Percentiles rank a stretch among this genome's conserved stretches.
Conservation (phyloP, 345 rosid genomes). For the Populus pruinosa region DNA sequence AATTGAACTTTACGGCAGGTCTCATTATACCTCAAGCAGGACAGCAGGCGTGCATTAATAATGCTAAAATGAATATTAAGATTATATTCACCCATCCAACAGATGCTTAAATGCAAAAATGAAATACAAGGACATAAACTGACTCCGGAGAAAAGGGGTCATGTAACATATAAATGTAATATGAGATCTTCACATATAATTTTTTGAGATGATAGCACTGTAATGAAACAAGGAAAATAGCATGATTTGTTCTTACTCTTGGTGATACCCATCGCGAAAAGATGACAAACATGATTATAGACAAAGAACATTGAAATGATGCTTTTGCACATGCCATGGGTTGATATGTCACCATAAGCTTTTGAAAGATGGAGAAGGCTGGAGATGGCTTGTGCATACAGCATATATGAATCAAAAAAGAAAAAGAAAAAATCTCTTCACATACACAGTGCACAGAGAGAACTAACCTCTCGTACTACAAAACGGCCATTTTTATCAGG, state of each 20-base stretch:
- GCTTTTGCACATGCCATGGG: not conserved
- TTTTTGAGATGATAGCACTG: not conserved
- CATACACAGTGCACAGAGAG: not conserved
- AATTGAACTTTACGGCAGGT: not conserved
- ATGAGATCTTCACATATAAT: no score
- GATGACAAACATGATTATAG: not conserved
- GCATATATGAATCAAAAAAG: not conserved
- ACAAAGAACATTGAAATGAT: not conserved
- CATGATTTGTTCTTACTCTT: not conserved
- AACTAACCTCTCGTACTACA: constrained; percentile 62
- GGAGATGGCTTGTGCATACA: not conserved
- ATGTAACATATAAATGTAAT: no score
- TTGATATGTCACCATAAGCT: not conserved
- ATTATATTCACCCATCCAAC: not conserved
- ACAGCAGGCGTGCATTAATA: not conserved
- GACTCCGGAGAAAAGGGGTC: not conserved
- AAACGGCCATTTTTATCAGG: constrained; percentile 77
- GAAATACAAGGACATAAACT: no score
- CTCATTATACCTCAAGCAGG: constrained; percentile 1
- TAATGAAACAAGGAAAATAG: not conserved
- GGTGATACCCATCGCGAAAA: not conserved
- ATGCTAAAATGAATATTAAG: not conserved
- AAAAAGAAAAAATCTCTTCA: not conserved
- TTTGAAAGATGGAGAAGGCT: not conserved
- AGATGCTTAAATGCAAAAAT: not conserved